Evolutionary conservation across 495 filamentous ascomycete genomes (phyloP), one percentile per base, ranked within the genome.

Genomic region (Penicillium nucicola): DNA sequence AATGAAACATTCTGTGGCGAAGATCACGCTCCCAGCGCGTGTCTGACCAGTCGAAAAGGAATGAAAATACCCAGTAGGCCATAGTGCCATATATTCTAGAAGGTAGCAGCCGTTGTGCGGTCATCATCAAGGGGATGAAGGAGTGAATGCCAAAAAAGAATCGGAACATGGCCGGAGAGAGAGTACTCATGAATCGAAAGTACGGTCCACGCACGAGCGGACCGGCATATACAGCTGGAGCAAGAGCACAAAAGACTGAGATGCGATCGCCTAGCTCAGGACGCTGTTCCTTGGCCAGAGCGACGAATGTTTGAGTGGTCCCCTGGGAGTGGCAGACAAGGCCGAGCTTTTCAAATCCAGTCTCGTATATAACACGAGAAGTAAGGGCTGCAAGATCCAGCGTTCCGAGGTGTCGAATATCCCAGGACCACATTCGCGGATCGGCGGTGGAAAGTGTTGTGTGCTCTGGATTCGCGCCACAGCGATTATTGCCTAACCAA

Each of bases 401-500:
- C 0, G 89, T 84, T 12, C 92, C 93, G 84, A 97, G 92, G 68
- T 96, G 90, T 0, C 88, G 82, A 48, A 97, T 95, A 59, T 95
- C 96, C 92, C 92, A 97, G 10, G 85, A 81, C 92, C 92, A 97
- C 90, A 97, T 96, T 15, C 92, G 81, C 5, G 92, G 92, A 60
- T 97, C 92, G 14, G 71, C 71, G 50, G 85, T 81, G 1, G 75
- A 73, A 37, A 97, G 74, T 11, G 84, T 71, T 1, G 77, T 80
- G 57, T 97, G 92, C 52, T 82, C 76, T 2, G 92, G 91, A 1
- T 77, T 61, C 62, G 92, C 87, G 11, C 92, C 93, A 63, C 93
- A 97, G 18, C 92, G 84, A 61, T 96, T 96, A 65, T 96, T 96
- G 6, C 93, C 92, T 4, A 97, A 78, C 92, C 92, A 97, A 43